These are phyloP conservation scores for Castanea mollissima DNA, from an alignment of 306 rosid genomes.

Conservation along the genomic window DNA sequence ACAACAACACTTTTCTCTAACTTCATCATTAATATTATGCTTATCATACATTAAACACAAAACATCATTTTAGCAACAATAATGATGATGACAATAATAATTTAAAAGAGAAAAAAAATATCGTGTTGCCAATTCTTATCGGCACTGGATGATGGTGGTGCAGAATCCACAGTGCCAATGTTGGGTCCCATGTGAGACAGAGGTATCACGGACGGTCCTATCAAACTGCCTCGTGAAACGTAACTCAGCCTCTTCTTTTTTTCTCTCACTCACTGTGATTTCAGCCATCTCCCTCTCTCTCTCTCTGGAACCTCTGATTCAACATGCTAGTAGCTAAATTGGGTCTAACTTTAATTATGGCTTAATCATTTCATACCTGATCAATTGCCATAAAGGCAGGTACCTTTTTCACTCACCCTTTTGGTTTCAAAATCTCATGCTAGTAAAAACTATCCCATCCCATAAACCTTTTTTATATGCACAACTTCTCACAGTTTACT, in stretches of 20 bases:
- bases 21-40: too few relatives aligned
- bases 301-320: slow-evolving; percentile 17
- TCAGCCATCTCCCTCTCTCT: background rate
- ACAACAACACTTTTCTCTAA: too few relatives aligned
- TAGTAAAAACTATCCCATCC: slow-evolving; percentile 10
- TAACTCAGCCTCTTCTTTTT: background rate
- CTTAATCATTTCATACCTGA: slow-evolving; percentile 57
- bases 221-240: slow-evolving; percentile 52
- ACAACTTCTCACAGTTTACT: background rate
- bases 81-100: too few relatives aligned
- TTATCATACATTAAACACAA: too few relatives aligned
- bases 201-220: slow-evolving; percentile 89
- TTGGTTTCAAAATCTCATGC: slow-evolving; percentile 1
- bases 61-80: too few relatives aligned
- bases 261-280: slow-evolving; percentile 7
- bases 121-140: too few relatives aligned
- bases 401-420: slow-evolving; percentile 38
- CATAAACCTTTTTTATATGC: slow-evolving; percentile 19
- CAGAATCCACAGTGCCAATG: slow-evolving; percentile 22
- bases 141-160: slow-evolving; percentile 29
- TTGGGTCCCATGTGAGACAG: slow-evolving; percentile 49
- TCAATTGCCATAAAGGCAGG: slow-evolving; percentile 50
- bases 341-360: slow-evolving; percentile 50
- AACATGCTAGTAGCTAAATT: slow-evolving; percentile 31
- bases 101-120: too few relatives aligned